Percentiles rank a stretch among this genome's conserved stretches.
Evolutionary conservation across 1,284 basidiomycete genomes (phyloP).

Genomic region (Ustilago vetiveriae): DNA sequence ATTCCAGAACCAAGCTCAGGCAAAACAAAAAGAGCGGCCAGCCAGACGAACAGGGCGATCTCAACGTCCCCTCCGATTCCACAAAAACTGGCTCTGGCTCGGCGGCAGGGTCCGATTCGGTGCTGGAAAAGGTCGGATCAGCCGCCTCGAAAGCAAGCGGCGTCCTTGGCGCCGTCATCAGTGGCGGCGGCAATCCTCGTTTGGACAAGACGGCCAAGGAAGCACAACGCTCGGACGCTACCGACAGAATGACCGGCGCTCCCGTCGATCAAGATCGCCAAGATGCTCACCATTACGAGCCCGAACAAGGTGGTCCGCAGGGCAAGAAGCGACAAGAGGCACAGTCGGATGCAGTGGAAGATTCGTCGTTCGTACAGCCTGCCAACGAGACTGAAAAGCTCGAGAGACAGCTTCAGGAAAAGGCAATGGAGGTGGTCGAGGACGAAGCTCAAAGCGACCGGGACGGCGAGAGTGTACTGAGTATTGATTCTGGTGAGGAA

Average conservation of each 20-base stretch:
- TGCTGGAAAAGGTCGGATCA: slow-evolving; percentile 53
- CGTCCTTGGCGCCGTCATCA: slow-evolving; percentile 72
- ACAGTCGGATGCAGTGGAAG: slow-evolving; percentile 4
- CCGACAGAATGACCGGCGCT: slow-evolving; percentile 15
- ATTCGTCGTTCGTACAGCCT: not conserved
- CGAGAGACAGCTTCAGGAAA: slow-evolving; percentile 22
- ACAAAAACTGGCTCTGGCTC: slow-evolving; percentile 34
- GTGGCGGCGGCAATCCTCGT: slow-evolving; percentile 21
- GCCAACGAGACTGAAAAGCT: slow-evolving; percentile 29
- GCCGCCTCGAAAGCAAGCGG: slow-evolving; percentile 73
- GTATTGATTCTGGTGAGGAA: slow-evolving; percentile 35
- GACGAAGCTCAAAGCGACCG: slow-evolving; percentile 12
- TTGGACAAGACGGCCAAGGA: slow-evolving; percentile 41
- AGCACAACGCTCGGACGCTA: slow-evolving; percentile 18
- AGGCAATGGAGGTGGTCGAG: slow-evolving; percentile 25
- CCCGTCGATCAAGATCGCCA: slow-evolving; percentile 18
- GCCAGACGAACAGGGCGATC: slow-evolving; percentile 25
- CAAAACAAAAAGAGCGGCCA: slow-evolving; percentile 27
- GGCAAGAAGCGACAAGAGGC: slow-evolving; percentile 36
- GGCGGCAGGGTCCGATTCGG: slow-evolving; percentile 29
- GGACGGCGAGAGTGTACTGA: slow-evolving; percentile 8
- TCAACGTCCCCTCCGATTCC: slow-evolving; percentile 37
- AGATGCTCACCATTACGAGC: slow-evolving; percentile 26
- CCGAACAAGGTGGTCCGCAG: slow-evolving; percentile 20
- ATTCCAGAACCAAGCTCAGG: slow-evolving; percentile 9